phyloP scores from a whole-genome alignment of 108 stramenopile genomes.

The Cyclotella atomus region DNA sequence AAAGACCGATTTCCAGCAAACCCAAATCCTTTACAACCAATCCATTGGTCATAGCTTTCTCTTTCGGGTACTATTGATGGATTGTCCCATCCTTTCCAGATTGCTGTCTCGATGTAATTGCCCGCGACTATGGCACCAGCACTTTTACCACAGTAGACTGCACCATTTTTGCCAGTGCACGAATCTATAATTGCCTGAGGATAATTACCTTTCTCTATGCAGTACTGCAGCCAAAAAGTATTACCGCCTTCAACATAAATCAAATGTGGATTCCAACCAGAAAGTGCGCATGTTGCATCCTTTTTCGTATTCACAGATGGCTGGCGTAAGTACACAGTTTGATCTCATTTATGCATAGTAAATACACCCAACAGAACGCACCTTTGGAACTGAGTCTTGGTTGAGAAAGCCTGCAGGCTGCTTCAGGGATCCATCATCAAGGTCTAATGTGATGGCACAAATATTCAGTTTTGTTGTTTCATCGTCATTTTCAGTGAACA shows the following conservation, averaged over 20 bases:
- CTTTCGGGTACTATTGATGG: slow-evolving; percentile 75
- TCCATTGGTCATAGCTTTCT: slow-evolving; percentile 74
- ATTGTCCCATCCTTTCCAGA: slow-evolving; percentile 91
- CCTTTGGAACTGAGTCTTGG: slow-evolving; percentile 42
- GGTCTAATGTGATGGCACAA: slow-evolving; percentile 64
- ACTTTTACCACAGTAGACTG: slow-evolving; percentile 83
- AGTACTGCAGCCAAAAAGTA: slow-evolving; percentile 91
- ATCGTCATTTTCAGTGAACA: slow-evolving; percentile 15
- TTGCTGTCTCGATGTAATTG: slow-evolving; percentile 68
- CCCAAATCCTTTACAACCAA: slow-evolving; percentile 52
- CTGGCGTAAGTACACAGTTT: no score
- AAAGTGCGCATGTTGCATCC: slow-evolving; percentile 56
- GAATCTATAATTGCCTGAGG: slow-evolving; percentile 40
- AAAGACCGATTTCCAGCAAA: slow-evolving; percentile 61
- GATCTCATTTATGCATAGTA: no score
- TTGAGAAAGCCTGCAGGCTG: slow-evolving; percentile 59
- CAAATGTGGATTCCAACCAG: slow-evolving; percentile 74
- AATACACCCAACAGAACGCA: no score
- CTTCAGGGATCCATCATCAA: slow-evolving; percentile 80
- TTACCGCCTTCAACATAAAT: slow-evolving; percentile 91
- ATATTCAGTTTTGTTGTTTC: slow-evolving; percentile 12
- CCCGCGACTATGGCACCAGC: slow-evolving; percentile 88
- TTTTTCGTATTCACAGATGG: no score
- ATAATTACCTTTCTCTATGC: slow-evolving; percentile 71
- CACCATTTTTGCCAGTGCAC: slow-evolving; percentile 24